Evolutionary conservation across 176 grass and related monocot species (phyloP).

Genomic region (Luzula sylvatica): DNA sequence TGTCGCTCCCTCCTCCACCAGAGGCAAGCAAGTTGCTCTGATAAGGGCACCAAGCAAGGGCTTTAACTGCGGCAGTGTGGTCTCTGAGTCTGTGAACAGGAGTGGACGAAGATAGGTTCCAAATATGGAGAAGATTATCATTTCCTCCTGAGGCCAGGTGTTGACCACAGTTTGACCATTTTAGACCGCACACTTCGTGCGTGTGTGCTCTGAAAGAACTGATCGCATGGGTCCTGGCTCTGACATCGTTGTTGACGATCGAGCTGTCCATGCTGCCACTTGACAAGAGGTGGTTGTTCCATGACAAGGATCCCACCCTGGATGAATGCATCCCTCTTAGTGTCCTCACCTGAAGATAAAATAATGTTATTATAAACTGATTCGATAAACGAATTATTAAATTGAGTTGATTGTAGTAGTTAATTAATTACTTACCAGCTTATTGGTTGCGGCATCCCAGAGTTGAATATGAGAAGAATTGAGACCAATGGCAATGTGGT

Average conservation of each 20-base stretch:
- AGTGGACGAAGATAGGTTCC: no score
- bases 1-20: conserved; percentile 35
- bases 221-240: not conserved
- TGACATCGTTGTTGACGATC: not conserved
- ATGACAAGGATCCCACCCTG: not conserved
- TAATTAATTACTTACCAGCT: no score
- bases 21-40: conserved; percentile 56
- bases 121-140: conserved; percentile 1
- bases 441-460: conserved; percentile 24
- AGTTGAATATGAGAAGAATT: conserved; percentile 42
- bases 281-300: not conserved
- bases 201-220: not conserved
- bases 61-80: conserved; percentile 45
- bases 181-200: no score
- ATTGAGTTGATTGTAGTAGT: no score
- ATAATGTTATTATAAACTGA: no score
- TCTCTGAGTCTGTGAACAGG: no score
- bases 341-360: not conserved
- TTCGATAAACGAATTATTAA: no score
- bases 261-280: not conserved
- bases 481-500: conserved; percentile 36
- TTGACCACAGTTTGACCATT: no score
- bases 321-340: not conserved
- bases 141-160: not conserved
- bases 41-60: conserved; percentile 58